phyloP scores from a whole-genome alignment of 2,329 filamentous ascomycete genomes.

The Acephala macrosclerotiorum region DNA sequence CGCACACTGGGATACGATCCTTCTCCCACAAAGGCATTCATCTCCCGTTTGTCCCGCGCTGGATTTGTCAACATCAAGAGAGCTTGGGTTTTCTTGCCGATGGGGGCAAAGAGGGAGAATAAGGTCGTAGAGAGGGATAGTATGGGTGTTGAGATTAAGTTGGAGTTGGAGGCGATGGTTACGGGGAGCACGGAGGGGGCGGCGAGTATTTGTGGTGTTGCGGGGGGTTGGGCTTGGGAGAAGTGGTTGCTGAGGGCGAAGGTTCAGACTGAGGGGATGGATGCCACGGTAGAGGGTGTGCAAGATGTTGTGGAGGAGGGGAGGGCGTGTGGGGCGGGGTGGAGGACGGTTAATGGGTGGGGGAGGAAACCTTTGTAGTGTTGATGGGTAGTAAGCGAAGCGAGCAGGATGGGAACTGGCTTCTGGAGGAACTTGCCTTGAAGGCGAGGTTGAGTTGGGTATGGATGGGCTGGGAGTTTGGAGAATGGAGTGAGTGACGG shows the following conservation, averaged over 20 bases:
- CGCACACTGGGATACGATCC: slow-evolving; percentile 92
- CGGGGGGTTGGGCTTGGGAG: slow-evolving; percentile 93
- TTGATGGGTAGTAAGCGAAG: background rate
- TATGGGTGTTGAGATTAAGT: slow-evolving; percentile 52
- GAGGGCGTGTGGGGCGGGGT: slow-evolving; percentile 63
- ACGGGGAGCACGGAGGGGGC: slow-evolving; percentile 75
- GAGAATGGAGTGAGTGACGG: background rate
- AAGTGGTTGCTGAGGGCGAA: slow-evolving; percentile 92
- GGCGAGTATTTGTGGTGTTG: slow-evolving; percentile 79
- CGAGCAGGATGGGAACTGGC: background rate
- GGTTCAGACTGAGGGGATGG: slow-evolving; percentile 81
- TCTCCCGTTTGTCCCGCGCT: slow-evolving; percentile 74
- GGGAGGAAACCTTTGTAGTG: slow-evolving; percentile 62
- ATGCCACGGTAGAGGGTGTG: slow-evolving; percentile 66
- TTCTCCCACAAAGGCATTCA: slow-evolving; percentile 80
- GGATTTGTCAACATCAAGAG: slow-evolving; percentile 85
- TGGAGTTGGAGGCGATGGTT: slow-evolving; percentile 68
- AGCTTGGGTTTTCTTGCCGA: slow-evolving; percentile 88
- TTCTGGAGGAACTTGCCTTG: too few relatives aligned
- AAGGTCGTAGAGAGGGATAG: slow-evolving; percentile 48
- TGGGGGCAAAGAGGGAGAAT: slow-evolving; percentile 65
- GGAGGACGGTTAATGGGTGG: slow-evolving; percentile 68
- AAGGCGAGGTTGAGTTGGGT: too few relatives aligned
- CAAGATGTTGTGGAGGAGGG: slow-evolving; percentile 70
- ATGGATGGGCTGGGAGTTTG: background rate